A percentile compares a stretch with the other conserved stretches of the same genome.
Evolutionary conservation across 2,329 filamentous ascomycete genomes (phyloP).

Genomic region (Penicillium sp.): DNA sequence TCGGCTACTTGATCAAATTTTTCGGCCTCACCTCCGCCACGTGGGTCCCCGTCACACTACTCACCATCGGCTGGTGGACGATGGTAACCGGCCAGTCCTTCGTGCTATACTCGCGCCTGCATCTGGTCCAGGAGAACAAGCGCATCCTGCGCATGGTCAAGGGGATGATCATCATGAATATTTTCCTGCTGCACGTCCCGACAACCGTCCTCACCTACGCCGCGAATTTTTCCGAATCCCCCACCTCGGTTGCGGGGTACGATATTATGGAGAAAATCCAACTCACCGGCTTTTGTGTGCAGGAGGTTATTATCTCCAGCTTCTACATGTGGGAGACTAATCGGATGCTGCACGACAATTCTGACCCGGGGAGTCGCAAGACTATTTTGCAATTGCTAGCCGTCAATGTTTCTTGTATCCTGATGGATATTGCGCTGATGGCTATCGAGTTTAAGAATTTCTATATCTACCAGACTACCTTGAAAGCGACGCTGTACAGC

Average conservation of each 20-base stretch:
- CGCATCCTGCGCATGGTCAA: conserved; percentile 51
- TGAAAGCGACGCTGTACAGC: conserved; percentile 39
- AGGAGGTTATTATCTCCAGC: conserved; percentile 47
- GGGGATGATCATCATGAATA: conserved; percentile 59
- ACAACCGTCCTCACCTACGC: conserved; percentile 57
- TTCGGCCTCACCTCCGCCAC: conserved; percentile 26
- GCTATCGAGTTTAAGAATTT: conserved; percentile 43
- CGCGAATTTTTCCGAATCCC: conserved; percentile 22
- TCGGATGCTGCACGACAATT: conserved; percentile 33
- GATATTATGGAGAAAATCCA: conserved; percentile 40
- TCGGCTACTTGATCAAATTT: conserved; percentile 33
- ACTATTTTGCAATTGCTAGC: conserved; percentile 58
- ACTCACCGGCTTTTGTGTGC: conserved; percentile 43
- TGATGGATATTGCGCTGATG: conserved; percentile 49
- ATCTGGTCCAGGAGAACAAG: conserved; percentile 55
- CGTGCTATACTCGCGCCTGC: conserved; percentile 62
- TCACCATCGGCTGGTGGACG: conserved; percentile 55
- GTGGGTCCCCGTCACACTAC: conserved; percentile 36
- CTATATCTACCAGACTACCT: conserved; percentile 41
- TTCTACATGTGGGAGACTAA: conserved; percentile 56
- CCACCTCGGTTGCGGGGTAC: conserved; percentile 23
- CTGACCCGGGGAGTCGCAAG: conserved; percentile 28
- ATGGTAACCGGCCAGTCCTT: conserved; percentile 63
- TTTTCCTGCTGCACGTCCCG: conserved; percentile 53
- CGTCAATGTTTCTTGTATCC: conserved; percentile 49